These are phyloP conservation scores for Capsicum baccatum DNA, from an alignment of 257 asterid species.

Conservation along the genomic window DNA sequence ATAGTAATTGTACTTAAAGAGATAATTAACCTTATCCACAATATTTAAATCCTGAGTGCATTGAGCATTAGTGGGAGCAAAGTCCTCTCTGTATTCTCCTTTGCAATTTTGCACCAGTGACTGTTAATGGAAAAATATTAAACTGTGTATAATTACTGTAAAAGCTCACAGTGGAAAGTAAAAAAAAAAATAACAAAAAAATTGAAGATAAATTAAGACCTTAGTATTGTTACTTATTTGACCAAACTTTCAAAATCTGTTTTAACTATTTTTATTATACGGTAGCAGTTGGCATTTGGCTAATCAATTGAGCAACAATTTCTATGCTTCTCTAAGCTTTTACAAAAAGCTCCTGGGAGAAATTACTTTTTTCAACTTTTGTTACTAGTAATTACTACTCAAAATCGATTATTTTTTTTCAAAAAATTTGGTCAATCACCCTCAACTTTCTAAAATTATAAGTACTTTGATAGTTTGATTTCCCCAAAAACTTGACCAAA, in stretches of 20 bases:
- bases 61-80: constrained; percentile 37
- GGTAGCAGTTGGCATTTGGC: not conserved
- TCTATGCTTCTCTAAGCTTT: no score
- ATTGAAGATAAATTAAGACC: not conserved
- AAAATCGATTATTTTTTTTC: no score
- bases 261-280: no score
- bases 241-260: not conserved
- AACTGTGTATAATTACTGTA: no score
- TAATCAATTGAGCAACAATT: not conserved
- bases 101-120: constrained; percentile 44
- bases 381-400: no score
- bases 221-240: not conserved
- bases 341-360: not conserved
- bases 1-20: not conserved
- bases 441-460: no score
- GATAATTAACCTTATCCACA: constrained; percentile 36
- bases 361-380: no score
- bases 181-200: no score
- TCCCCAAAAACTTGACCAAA: no score
- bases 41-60: constrained; percentile 35
- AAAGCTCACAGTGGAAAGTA: not conserved
- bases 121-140: constrained; percentile 20
- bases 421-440: no score
- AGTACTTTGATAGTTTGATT: no score
- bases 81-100: constrained; percentile 35